phyloP scores from a whole-genome alignment of 371 early-diverging fungal genomes.

The Lichtheimia corymbifera region DNA sequence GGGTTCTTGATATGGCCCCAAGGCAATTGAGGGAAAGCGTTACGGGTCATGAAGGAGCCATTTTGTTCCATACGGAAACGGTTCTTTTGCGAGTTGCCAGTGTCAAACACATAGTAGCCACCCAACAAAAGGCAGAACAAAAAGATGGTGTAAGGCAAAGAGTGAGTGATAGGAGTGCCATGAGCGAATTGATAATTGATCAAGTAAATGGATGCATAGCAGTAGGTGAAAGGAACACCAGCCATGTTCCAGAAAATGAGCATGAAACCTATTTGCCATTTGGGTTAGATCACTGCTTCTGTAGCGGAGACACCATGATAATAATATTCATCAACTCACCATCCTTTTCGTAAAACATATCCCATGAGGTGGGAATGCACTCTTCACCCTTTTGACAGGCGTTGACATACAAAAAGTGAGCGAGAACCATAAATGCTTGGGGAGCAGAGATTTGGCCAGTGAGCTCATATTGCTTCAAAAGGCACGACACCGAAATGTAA shows the following conservation, averaged over 20 bases:
- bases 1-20: constrained; percentile 72
- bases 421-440: constrained; percentile 71
- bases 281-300: no score
- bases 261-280: constrained; percentile 49
- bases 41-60: constrained; percentile 57
- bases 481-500: constrained; percentile 66
- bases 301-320: no score
- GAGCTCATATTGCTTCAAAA: constrained; percentile 72
- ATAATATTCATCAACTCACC: constrained; percentile 28
- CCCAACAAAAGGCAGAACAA: constrained; percentile 38
- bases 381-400: constrained; percentile 80
- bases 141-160: constrained; percentile 37
- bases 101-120: constrained; percentile 59
- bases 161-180: constrained; percentile 40
- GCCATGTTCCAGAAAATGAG: constrained; percentile 64
- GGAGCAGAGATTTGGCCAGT: constrained; percentile 66
- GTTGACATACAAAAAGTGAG: constrained; percentile 73
- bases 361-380: constrained; percentile 77
- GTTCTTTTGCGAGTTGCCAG: constrained; percentile 89
- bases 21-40: constrained; percentile 67
- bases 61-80: constrained; percentile 79
- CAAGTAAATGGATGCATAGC: constrained; percentile 57
- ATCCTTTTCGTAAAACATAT: constrained; percentile 62
- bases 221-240: constrained; percentile 65
- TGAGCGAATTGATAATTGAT: constrained; percentile 47